Evolutionary conservation across 805 yeast genomes (phyloP).

Genomic region (Metschnikowia sp.): DNA sequence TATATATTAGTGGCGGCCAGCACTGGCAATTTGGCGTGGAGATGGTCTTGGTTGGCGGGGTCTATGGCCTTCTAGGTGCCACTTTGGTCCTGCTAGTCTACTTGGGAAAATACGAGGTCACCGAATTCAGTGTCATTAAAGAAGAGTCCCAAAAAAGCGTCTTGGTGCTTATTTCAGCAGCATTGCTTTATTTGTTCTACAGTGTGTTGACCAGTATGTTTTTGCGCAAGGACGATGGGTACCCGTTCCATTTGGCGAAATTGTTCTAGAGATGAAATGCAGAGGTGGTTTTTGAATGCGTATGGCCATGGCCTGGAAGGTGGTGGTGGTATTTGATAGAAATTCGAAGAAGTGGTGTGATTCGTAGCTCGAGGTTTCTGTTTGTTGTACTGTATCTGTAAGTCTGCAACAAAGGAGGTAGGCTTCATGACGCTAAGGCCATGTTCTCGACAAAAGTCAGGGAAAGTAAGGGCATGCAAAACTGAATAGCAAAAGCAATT

Average conservation of each 20-base stretch:
- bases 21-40: slow-evolving; percentile 74
- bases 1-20: slow-evolving; percentile 60
- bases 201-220: slow-evolving; percentile 44
- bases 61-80: slow-evolving; percentile 47
- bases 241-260: slow-evolving; percentile 42
- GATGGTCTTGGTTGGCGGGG: slow-evolving; percentile 47
- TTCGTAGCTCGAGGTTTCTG: too few relatives aligned
- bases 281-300: too few relatives aligned
- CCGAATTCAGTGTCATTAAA: slow-evolving; percentile 16
- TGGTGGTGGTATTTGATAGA: too few relatives aligned
- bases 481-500: too few relatives aligned
- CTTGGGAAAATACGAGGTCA: slow-evolving; percentile 30
- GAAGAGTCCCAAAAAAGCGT: slow-evolving; percentile 17
- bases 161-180: slow-evolving; percentile 21
- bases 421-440: too few relatives aligned
- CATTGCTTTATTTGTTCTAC: slow-evolving; percentile 36
- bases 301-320: too few relatives aligned
- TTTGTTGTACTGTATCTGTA: too few relatives aligned
- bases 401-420: too few relatives aligned
- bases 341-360: too few relatives aligned
- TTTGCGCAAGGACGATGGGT: slow-evolving; percentile 44
- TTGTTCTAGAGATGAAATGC: slow-evolving; percentile 19
- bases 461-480: too few relatives aligned
- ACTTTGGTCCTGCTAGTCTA: slow-evolving; percentile 40
- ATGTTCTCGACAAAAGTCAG: too few relatives aligned